phyloP scores from a whole-genome alignment of 1,284 basidiomycete genomes.

The Vanrija sp. region DNA sequence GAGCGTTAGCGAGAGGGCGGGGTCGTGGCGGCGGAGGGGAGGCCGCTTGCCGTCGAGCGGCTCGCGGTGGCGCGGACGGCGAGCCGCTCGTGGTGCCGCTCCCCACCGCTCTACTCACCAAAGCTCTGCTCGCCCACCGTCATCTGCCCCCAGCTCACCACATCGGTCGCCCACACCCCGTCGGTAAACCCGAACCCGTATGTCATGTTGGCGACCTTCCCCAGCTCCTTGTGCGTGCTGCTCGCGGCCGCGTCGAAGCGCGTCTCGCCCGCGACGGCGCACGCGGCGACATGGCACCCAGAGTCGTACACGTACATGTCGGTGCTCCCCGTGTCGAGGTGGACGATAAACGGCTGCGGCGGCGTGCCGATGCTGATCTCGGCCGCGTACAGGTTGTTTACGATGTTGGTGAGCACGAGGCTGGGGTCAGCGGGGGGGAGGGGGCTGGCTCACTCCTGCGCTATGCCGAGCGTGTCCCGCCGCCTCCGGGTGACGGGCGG shows the following conservation, averaged over 20 bases:
- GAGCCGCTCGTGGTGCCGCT: slow-evolving; percentile 2
- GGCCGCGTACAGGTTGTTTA: slow-evolving; percentile 33
- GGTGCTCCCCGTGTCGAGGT: slow-evolving; percentile 54
- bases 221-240: too few relatives aligned
- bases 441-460: too few relatives aligned
- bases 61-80: too few relatives aligned
- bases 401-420: slow-evolving; percentile 1
- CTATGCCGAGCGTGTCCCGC: too few relatives aligned
- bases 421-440: neutral
- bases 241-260: too few relatives aligned
- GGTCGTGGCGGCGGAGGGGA: too few relatives aligned
- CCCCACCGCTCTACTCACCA: slow-evolving; percentile 33
- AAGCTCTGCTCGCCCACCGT: neutral
- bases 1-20: too few relatives aligned
- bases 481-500: too few relatives aligned
- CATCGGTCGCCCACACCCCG: neutral
- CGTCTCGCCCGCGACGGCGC: too few relatives aligned
- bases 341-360: slow-evolving; percentile 50
- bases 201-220: too few relatives aligned
- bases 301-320: slow-evolving; percentile 47
- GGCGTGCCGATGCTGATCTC: slow-evolving; percentile 47
- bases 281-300: neutral
- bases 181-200: neutral
- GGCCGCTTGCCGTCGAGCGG: too few relatives aligned
- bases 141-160: neutral